Conservation (phyloP, 495 filamentous ascomycete genomes). For the Penicillium bovifimosum region DNA sequence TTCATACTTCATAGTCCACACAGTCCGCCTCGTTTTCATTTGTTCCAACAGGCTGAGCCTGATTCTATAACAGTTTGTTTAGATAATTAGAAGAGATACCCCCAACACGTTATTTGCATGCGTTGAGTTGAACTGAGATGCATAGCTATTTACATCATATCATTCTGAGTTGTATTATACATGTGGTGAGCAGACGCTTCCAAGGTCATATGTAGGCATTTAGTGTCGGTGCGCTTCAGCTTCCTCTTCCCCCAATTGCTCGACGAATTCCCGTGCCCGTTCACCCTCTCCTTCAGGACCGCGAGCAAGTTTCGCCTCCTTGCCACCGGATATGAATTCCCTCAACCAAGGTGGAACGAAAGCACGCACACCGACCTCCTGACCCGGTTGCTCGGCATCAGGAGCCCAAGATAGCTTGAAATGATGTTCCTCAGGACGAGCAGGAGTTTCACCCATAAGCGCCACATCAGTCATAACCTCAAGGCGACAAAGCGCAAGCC, state of each 20-base stretch:
- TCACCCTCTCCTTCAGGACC: conserved; percentile 24
- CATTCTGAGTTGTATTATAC: conserved; percentile 18
- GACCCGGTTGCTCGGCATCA: conserved; percentile 26
- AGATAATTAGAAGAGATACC: conserved; percentile 14
- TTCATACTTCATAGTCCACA: neutral
- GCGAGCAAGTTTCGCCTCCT: conserved; percentile 21
- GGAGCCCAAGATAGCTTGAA: conserved; percentile 49
- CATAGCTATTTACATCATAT: conserved; percentile 12
- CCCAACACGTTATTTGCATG: neutral
- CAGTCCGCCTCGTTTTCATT: neutral
- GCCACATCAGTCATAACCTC: conserved; percentile 79
- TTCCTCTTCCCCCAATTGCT: conserved; percentile 40
- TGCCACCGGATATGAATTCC: conserved; percentile 33
- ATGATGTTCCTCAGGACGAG: conserved; percentile 46
- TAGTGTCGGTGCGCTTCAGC: conserved; percentile 7
- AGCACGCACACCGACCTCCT: conserved; percentile 66
- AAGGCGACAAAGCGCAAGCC: conserved; percentile 80
- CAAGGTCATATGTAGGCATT: neutral
- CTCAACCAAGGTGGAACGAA: conserved; percentile 79
- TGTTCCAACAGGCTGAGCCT: neutral
- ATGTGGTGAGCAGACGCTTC: conserved; percentile 5
- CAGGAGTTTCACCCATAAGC: conserved; percentile 56
- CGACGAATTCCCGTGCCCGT: conserved; percentile 34
- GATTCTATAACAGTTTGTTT: neutral
- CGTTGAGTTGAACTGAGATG: conserved; percentile 6